Base-by-base conservation (phyloP, 768 basidiomycete species). In the Lactifluus echinatus region DNA sequence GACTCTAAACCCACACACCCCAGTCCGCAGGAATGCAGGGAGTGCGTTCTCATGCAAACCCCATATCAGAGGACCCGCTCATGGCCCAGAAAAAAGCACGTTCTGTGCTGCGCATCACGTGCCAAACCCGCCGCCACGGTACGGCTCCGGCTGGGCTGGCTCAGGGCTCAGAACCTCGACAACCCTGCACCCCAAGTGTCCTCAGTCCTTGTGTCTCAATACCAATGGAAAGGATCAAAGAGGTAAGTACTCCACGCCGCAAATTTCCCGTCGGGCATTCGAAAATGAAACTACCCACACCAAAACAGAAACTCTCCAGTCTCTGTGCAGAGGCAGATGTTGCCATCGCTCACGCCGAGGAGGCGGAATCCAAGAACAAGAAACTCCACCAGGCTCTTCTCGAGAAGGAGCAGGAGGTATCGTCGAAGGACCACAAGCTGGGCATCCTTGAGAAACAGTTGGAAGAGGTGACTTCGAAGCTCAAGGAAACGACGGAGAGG, bases 221-320 rank as follows among this genome's bases (percentile, higher is more conserved):
- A 24, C n/a, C 36, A 59, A n/a, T 59, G 58, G 58, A 59, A 24
- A 59, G 39, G 34, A 55, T 59, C 23, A 59, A 17, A 10, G 58
- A 55, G 48, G 58, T 33, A 24, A 55, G 53, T 48, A 31, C 10
- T 34, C 3, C 33, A 21, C 34, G 15, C 11, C 21, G 2, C 17
- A 19, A 21, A 12, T 4, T 34, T 24, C 28, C 26, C 17, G 12
- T 28, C 23, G 8, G n/a, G n/a, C 26, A 7, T 3, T 29, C 28
- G 46, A 24, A 19, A 39, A 2, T 17, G 26, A n/a, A n/a, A n/a
- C n/a, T n/a, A n/a, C n/a, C 21, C 2, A 17, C 17, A 8, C 17
- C 21, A 3, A 24, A 26, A 17, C 48, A 59, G 58, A 59, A 55
- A 59, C 58, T 59, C 28, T 28, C 53, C 12, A 10, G 26, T 23